Evolutionary conservation across 1,139 yeast species (phyloP).

Genomic region (Candida glucosophila): DNA sequence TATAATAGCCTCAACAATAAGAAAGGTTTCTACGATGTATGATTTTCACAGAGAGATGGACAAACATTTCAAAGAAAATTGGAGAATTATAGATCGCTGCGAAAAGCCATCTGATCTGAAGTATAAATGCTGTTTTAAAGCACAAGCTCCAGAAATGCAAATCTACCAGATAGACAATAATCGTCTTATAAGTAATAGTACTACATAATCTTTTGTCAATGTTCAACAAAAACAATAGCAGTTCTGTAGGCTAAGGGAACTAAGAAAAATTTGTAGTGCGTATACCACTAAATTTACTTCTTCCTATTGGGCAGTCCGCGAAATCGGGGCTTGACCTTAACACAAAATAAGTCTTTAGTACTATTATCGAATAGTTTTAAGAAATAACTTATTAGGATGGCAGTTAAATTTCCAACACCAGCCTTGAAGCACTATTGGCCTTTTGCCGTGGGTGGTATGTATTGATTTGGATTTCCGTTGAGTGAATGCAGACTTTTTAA

Average conservation of each 20-base stretch:
- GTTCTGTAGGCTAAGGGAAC: too few relatives aligned
- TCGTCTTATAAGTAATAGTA: not conserved
- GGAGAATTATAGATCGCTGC: slow-evolving; percentile 14
- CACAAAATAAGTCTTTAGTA: slow-evolving; percentile 1
- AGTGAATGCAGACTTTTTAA: too few relatives aligned
- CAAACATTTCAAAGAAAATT: slow-evolving; percentile 16
- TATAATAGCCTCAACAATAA: slow-evolving; percentile 63
- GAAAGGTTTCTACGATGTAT: slow-evolving; percentile 51
- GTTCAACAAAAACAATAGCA: too few relatives aligned
- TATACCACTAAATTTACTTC: not conserved
- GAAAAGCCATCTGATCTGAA: slow-evolving; percentile 12
- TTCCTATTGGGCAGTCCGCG: slow-evolving; percentile 7
- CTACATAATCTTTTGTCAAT: too few relatives aligned
- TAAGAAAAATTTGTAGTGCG: slow-evolving; percentile 1
- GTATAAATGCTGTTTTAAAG: slow-evolving; percentile 19
- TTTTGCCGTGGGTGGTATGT: slow-evolving; percentile 45
- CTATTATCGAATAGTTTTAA: slow-evolving; percentile 1
- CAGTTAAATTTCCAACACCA: slow-evolving; percentile 34
- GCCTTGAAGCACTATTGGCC: slow-evolving; percentile 42
- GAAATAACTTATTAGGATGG: slow-evolving; percentile 3
- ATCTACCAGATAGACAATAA: slow-evolving; percentile 18
- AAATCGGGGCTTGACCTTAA: slow-evolving; percentile 7
- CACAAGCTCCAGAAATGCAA: slow-evolving; percentile 35
- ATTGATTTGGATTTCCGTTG: slow-evolving; percentile 6
- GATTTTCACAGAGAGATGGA: slow-evolving; percentile 43